A percentile compares a stretch with the other conserved stretches of the same genome.
Conservation (phyloP, 1,139 yeast species). For the Yamadazyma sp. region DNA sequence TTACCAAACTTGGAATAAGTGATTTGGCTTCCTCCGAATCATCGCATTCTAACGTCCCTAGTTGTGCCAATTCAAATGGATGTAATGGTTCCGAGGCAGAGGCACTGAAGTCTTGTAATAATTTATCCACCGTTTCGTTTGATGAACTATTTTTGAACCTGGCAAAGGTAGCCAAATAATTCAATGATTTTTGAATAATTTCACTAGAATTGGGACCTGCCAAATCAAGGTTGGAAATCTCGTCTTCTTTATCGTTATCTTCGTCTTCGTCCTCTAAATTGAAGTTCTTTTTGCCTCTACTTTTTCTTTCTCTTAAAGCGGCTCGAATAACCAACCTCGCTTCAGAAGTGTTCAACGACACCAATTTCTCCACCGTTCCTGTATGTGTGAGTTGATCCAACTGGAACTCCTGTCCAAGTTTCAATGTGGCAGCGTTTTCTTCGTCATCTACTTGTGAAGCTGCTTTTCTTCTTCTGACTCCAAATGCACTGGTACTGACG, state of each 20-base stretch:
- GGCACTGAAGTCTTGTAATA: conserved; percentile 68
- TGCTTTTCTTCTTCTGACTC: conserved; percentile 66
- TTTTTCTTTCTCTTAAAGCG: conserved; percentile 77
- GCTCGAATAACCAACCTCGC: conserved; percentile 88
- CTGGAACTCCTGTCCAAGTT: conserved; percentile 91
- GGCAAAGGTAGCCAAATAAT: conserved; percentile 81
- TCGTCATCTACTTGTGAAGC: conserved; percentile 73
- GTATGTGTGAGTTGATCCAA: conserved; percentile 75
- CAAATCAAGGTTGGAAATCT: conserved; percentile 66
- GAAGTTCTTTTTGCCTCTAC: conserved; percentile 20
- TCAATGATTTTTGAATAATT: conserved; percentile 88
- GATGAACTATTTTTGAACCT: conserved; percentile 91
- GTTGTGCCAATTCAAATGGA: conserved; percentile 94
- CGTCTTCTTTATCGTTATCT: conserved; percentile 55
- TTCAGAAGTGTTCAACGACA: conserved; percentile 84
- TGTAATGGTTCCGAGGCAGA: conserved; percentile 65
- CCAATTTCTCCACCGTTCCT: conserved; percentile 74
- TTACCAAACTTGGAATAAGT: conserved; percentile 79
- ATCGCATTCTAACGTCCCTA: conserved; percentile 92
- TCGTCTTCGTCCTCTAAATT: conserved; percentile 38
- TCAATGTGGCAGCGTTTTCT: conserved; percentile 84
- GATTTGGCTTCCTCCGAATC: conserved; percentile 98
- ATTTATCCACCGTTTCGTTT: conserved; percentile 88
- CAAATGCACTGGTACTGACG: conserved; percentile 85
- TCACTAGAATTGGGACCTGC: conserved; percentile 62